Evolutionary conservation across 768 basidiomycete species (phyloP).

Genomic region (Infundibulicybe gibba): DNA sequence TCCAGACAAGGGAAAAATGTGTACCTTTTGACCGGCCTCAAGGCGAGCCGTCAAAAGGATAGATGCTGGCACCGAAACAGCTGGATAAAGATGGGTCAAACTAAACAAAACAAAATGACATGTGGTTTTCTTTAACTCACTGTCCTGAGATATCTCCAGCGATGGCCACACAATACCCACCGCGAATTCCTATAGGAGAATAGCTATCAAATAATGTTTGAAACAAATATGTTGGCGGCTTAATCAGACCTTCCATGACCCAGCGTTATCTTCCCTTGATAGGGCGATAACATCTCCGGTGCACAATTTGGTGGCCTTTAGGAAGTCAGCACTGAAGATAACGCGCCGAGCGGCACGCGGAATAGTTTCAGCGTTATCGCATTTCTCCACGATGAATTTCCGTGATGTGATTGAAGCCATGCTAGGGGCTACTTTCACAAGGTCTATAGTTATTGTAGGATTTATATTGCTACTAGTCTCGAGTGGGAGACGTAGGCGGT

Average conservation of each 20-base stretch:
- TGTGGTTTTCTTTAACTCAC: constrained; percentile 37
- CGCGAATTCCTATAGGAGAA: constrained; percentile 47
- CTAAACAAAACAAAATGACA: constrained; percentile 9
- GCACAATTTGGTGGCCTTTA: constrained; percentile 57
- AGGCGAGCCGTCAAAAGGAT: constrained; percentile 61
- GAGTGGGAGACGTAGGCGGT: too few species aligned
- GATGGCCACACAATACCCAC: constrained; percentile 81
- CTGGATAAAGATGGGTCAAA: constrained; percentile 34
- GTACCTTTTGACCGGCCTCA: constrained; percentile 41
- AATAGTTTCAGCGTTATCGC: constrained; percentile 27
- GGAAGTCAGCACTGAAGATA: constrained; percentile 54
- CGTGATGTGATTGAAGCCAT: constrained; percentile 22
- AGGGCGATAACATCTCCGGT: constrained; percentile 71
- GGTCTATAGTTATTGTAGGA: too few species aligned
- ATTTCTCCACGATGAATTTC: constrained; percentile 36
- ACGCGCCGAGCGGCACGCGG: constrained; percentile 61
- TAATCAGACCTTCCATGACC: constrained; percentile 19
- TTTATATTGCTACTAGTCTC: too few species aligned
- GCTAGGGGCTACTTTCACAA: background rate
- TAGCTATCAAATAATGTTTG: constrained; percentile 7
- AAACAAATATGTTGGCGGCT: background rate
- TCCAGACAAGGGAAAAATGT: constrained; percentile 46
- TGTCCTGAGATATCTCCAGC: constrained; percentile 49
- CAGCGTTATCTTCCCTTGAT: constrained; percentile 31
- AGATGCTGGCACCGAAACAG: constrained; percentile 50